Base-by-base conservation (phyloP, 441 rosid species). In the Gossypium davidsonii region DNA sequence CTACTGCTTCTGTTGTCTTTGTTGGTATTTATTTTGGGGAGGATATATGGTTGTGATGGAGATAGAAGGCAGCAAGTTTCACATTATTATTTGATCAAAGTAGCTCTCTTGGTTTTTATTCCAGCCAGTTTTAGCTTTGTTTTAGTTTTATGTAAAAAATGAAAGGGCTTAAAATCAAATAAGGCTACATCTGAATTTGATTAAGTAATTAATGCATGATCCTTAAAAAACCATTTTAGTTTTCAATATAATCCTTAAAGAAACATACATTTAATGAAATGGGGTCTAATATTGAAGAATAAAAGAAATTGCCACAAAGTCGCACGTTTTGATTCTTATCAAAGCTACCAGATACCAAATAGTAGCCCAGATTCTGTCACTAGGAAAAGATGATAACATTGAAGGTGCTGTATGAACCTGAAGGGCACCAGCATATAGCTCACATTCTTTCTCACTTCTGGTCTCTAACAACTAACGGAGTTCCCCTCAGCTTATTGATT, bases 401-500 rank as follows among this genome's bases (percentile, higher is more conserved):
- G 12, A 39, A 39, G 44, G 44, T 8, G 70, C 34, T 2, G 52
- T 48, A 25, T 48, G 42, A 67, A 2, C 44, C 58, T 15, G 44
- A 68, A 52, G 26, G 28, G 59, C 71, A 67, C 15, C 44, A 28
- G 12, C 71, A 67, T 18, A 15, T 8, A 26, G 42, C 25, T 39
- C 6, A 49, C 9, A 26, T 28, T 49, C 3, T 67, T 12, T 48
- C 17, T 51, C 46, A 9, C 48, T 52, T 15, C 59, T 15, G 60
- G 12, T 28, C 60, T 81, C 76, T 78, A 44, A 79, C 79, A 79
- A 83, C 56, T 39, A 85, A 79, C 46, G 89, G 88, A 23, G 83
- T 74, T 84, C 83, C 89, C 75, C 96, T 87, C 56, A 90, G 75
- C 76, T 81, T 86, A 58, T 87, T 90, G 75, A 91, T 86, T 84